Evolutionary conservation across 2,329 filamentous ascomycete species (phyloP).

Genomic region (Dactylellina drechsleri): DNA sequence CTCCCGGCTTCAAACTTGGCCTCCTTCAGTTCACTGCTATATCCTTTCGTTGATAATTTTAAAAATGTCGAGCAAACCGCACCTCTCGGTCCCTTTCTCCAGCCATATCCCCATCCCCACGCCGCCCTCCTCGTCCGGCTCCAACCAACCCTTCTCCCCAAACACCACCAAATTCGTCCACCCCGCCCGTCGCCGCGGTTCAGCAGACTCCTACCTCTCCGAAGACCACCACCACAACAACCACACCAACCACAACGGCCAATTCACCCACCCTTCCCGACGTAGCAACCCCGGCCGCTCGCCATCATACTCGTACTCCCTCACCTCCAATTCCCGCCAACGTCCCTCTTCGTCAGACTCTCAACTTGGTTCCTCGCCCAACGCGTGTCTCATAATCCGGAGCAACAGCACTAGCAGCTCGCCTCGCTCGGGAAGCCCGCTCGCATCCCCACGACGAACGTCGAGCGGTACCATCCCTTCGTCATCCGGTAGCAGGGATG

Average conservation of each 20-base stretch:
- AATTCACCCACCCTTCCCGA: not conserved
- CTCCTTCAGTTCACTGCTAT: not conserved
- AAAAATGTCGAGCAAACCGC: conserved; percentile 18
- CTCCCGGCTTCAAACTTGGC: no score
- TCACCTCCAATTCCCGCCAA: conserved; percentile 21
- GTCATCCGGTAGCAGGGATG: not conserved
- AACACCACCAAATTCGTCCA: conserved; percentile 40
- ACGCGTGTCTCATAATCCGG: conserved; percentile 42
- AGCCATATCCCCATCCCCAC: conserved; percentile 29
- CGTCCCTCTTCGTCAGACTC: not conserved
- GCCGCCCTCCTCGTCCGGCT: conserved; percentile 43
- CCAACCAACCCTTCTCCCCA: conserved; percentile 28
- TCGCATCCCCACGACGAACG: conserved; percentile 9
- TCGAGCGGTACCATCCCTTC: not conserved
- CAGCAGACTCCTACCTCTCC: conserved; percentile 44
- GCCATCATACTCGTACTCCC: conserved; percentile 38
- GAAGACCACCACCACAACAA: conserved; percentile 7
- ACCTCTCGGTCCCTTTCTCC: conserved; percentile 39
- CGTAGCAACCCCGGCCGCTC: conserved; percentile 5
- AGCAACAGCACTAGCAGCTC: conserved; percentile 35
- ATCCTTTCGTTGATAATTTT: not conserved
- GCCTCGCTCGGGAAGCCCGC: conserved; percentile 31
- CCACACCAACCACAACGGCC: not conserved
- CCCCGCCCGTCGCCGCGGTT: conserved; percentile 47
- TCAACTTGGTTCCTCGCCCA: conserved; percentile 32